Conservation (phyloP, 768 basidiomycete genomes). For the Mycena venus region DNA sequence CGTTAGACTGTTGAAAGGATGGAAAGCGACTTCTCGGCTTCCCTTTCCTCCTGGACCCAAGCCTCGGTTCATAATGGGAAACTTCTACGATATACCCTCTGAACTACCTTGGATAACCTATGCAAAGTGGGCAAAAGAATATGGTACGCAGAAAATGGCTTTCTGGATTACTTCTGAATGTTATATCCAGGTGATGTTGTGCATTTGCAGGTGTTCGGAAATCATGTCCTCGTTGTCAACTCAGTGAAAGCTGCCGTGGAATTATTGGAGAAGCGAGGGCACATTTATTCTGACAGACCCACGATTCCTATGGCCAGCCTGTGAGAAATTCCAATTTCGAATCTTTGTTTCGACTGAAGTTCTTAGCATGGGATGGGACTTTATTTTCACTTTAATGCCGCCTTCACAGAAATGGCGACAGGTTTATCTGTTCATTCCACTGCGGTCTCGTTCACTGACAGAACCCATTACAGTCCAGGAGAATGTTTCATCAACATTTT, state of each 20-base stretch:
- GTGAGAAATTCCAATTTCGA: not conserved
- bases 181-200: not conserved
- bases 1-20: not conserved
- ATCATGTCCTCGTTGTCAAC: not conserved
- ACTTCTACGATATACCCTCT: conserved; percentile 39
- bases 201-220: not conserved
- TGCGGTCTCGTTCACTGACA: not conserved
- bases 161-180: not conserved
- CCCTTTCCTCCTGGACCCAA: conserved; percentile 40
- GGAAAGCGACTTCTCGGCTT: conserved; percentile 30
- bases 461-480: conserved; percentile 33
- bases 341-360: not conserved
- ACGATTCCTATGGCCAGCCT: not conserved
- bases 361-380: conserved; percentile 50
- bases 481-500: conserved; percentile 44
- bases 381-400: conserved; percentile 41
- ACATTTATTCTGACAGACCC: conserved; percentile 10
- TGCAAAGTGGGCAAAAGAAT: conserved; percentile 45
- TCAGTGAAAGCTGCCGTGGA: not conserved
- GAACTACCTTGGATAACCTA: conserved; percentile 48
- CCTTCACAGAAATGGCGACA: conserved; percentile 47
- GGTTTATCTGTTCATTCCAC: not conserved
- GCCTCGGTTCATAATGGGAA: conserved; percentile 36
- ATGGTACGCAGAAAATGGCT: conserved; percentile 33
- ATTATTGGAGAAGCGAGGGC: not conserved